phyloP scores from a whole-genome alignment of 2,329 filamentous ascomycete genomes.

The Epichloe amarillans region DNA sequence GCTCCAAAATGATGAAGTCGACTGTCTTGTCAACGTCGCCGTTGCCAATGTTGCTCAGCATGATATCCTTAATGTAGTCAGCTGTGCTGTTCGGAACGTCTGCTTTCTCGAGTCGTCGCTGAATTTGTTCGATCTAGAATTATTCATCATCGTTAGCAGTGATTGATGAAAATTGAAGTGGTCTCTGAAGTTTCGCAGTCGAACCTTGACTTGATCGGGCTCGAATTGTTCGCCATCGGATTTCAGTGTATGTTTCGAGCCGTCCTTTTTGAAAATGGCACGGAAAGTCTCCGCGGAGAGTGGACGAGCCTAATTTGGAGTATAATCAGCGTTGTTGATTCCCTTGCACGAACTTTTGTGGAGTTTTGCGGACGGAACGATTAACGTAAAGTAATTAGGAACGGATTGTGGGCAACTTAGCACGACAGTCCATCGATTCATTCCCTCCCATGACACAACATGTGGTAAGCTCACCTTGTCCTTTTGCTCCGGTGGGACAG shows the following conservation, averaged over 20 bases:
- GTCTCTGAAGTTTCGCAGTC: not conserved
- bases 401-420: not conserved
- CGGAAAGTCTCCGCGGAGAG: slow-evolving; percentile 45
- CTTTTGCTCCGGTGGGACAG: slow-evolving; percentile 33
- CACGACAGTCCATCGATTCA: not conserved
- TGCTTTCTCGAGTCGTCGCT: slow-evolving; percentile 27
- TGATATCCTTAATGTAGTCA: slow-evolving; percentile 44
- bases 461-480: slow-evolving; percentile 30
- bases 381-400: not conserved
- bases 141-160: not conserved
- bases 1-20: slow-evolving; percentile 63
- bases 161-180: not conserved
- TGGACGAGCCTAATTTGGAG: slow-evolving; percentile 30
- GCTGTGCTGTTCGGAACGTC: slow-evolving; percentile 33
- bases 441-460: not conserved
- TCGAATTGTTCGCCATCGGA: slow-evolving; percentile 26
- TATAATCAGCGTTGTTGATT: not conserved
- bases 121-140: slow-evolving; percentile 28
- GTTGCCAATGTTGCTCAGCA: slow-evolving; percentile 49
- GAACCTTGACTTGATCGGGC: slow-evolving; percentile 16
- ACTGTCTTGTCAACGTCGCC: slow-evolving; percentile 63
- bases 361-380: not conserved
- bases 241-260: slow-evolving; percentile 32
- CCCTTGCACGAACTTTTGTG: not conserved
- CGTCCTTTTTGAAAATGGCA: slow-evolving; percentile 52